Evolutionary conservation across 305 asterid genomes (phyloP), one percentile per base, ranked within the genome.

Genomic region (Fraxinus velutina): DNA sequence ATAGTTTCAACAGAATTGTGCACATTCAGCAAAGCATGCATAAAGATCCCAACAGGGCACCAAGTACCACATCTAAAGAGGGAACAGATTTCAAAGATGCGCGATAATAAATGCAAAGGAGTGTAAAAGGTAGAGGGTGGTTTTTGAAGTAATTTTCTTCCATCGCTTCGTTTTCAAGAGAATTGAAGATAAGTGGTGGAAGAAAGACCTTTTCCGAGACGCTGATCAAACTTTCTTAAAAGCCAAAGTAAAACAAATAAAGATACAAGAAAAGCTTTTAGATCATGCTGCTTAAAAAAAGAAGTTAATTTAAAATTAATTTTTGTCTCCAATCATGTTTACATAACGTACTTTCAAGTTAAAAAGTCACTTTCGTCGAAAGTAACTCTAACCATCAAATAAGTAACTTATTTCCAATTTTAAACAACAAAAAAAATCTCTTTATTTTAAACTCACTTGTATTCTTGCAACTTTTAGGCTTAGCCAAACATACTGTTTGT

Each of bases 171-270:
- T 10, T 24, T 34, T 27, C 78, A 39, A 73, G 55, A 39, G 36
- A 75, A 42, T 21, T n/a, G 15, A 75, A 75, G 72, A 21, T 9
- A 60, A 60, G 12, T 21, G 15, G 71, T 7, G 15, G 72, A 21
- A 62, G 72, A 62, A 75, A 21, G 57, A 42, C 52, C 62, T n/a
- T 75, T 37, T 42, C 37, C 9, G 1, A n/a, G 50, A 74, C 2
- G 19, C 50, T 81, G 79, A 6, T 21, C 21, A 50, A 52, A 80
- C 78, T 37, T 71, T 36, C 76, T 17, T 66, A 71, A 37, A 76
- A 39, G 32, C 39, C 30, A 55, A 76, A 39, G 15, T 62, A 15
- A 75, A 66, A 7, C 36, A 75, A 75, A n/a, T 5, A 21, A 62
- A 62, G 72, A 22, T 62, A 10, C 7, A 7, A 60, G 72, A 22